Base-by-base conservation (phyloP, 2,329 filamentous ascomycete genomes). In the Blastomyces parvus region DNA sequence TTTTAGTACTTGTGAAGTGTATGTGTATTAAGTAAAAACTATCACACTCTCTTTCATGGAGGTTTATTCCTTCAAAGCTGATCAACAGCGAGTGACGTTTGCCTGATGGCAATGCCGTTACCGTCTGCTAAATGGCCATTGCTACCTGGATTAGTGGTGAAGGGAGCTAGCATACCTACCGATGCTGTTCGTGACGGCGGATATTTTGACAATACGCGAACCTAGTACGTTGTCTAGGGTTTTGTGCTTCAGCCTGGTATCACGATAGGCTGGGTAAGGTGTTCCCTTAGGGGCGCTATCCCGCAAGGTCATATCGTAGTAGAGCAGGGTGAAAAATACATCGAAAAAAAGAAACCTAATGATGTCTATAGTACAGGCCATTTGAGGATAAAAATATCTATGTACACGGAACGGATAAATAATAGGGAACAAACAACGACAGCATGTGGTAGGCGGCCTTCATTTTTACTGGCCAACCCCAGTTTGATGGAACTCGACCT, bases 401-500 rank as follows among this genome's bases (percentile, higher is more conserved):
- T 59, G 22, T 59, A 59, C 58, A 59, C 42, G 40, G 38, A 9
- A 1, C 9, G 36, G 19, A 33, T 42, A 25, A 33, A 59, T 22
- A 4, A 17, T 46, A 59, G 38, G 55, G 42, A 59, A 59, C 33
- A 38, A 22, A 48, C 27, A 48, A 33, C 2, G n/a, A 33, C 4
- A n/a, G 30, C 11, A 57, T 25, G n/a, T 8, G 57, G 46, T 50
- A 44, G 53, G 50, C 17, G 22, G 38, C 25, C 27, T 25, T 62
- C 44, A 56, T 33, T 55, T 62, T 33, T 25, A 27, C 22, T 38
- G 60, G 33, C 17, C 11, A 44, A 1, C 13, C 13, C 36, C 55
- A 17, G 55, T 7, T 58, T 42, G 55, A n/a, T 48, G 60, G 38
- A 63, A 63, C 33, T 63, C 57, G 25, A 63, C 57, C 30, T 60